Conservation (phyloP, 176 grass and related monocot species). For the Phyllostachys edulis region DNA sequence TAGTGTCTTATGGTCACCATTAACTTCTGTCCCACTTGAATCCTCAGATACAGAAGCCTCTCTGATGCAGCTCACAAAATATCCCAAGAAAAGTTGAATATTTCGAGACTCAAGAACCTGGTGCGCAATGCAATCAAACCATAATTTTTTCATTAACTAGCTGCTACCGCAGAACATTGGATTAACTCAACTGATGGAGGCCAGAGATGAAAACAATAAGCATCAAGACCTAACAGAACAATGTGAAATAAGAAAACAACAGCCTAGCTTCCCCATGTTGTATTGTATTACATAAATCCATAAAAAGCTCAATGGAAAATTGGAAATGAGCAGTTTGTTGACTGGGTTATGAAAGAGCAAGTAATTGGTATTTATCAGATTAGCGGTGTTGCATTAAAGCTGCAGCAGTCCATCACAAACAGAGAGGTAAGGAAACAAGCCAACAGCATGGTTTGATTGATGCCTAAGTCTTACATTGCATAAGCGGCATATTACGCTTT, state of each 20-base stretch:
- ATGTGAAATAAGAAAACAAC: not conserved
- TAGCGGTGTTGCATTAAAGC: not conserved
- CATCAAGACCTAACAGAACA: not conserved
- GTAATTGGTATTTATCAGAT: constrained; percentile 1
- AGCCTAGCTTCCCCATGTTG: not conserved
- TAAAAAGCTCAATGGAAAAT: not conserved
- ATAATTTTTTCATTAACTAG: not conserved
- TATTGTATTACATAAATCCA: not conserved
- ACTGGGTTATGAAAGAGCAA: not conserved
- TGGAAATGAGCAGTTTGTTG: not conserved
- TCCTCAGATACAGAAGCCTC: constrained; percentile 54
- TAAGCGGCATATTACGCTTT: not conserved
- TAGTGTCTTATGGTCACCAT: constrained; percentile 50
- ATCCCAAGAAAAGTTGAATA: constrained; percentile 86
- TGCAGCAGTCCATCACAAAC: not conserved
- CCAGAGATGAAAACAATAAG: not conserved
- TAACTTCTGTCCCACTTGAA: constrained; percentile 34
- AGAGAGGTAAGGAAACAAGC: not conserved
- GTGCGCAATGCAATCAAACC: not conserved
- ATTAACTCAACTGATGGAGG: not conserved
- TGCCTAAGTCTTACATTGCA: not conserved
- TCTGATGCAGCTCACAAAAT: constrained; percentile 65
- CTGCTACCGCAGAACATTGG: not conserved
- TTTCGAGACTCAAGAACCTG: constrained; percentile 92
- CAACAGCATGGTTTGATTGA: not conserved